These are phyloP conservation scores for Chaetomiaceae sp. DNA, from an alignment of 2,329 filamentous ascomycete genomes.

Conservation along the genomic window DNA sequence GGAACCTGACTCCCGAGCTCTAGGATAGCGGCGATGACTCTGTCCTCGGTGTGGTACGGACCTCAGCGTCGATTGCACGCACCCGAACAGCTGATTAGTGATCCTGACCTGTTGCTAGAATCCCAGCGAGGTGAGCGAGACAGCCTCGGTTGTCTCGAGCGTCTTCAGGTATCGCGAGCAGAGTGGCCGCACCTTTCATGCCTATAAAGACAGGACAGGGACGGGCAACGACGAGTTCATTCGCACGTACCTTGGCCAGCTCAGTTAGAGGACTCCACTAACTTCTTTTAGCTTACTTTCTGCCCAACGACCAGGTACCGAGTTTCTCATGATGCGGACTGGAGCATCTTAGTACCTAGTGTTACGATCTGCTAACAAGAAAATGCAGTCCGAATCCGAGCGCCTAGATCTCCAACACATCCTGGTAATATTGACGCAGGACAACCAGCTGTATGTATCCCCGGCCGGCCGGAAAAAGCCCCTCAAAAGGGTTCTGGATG, in stretches of 20 bases:
- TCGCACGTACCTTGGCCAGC: not conserved
- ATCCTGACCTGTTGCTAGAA: too few species aligned
- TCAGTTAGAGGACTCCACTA: not conserved
- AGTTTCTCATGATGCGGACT: too few species aligned
- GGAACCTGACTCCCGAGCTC: not conserved
- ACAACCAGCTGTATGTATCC: slow-evolving; percentile 41
- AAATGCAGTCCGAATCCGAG: not conserved
- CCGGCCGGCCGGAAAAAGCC: slow-evolving; percentile 35
- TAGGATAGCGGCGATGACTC: not conserved
- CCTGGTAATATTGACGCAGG: slow-evolving; percentile 23
- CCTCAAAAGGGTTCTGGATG: slow-evolving; percentile 42
- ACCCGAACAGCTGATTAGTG: not conserved
- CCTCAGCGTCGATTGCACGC: not conserved
- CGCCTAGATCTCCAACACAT: slow-evolving; percentile 16
- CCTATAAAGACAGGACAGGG: not conserved
- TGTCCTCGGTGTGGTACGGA: not conserved
- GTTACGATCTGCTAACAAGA: not conserved
- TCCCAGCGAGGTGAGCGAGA: not conserved
- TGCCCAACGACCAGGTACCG: not conserved
- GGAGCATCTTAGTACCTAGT: too few species aligned
- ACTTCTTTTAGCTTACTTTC: not conserved
- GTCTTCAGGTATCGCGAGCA: not conserved
- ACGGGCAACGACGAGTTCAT: not conserved
- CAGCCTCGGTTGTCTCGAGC: not conserved
- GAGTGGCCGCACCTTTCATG: slow-evolving; percentile 1